Evolutionary conservation across 306 rosid genomes (phyloP), one percentile per base, ranked within the genome.

Genomic region (Coriaria nepalensis): DNA sequence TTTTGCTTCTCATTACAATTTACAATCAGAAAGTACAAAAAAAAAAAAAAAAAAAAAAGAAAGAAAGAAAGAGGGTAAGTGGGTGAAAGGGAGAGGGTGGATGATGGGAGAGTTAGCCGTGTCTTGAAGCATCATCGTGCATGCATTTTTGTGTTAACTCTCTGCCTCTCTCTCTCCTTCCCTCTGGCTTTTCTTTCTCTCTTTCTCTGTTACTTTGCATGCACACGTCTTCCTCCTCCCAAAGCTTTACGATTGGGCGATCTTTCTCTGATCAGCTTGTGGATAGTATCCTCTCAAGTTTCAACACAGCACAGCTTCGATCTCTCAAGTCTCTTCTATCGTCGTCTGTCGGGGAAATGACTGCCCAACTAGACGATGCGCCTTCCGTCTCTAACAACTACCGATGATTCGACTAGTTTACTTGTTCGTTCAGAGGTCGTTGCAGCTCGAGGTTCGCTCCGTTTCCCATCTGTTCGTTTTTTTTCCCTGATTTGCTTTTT

Each of bases 51-150:
- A 13, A 29, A 49, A 59, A 40, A 1, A 20, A 2, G 13, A 40
- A 60, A 42, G 29, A 14, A 50, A 8, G n/a, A 32, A 49, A 59
- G 37, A 49, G 68, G 72, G 78, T 49, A 47, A 69, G 67, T 49
- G 37, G 29, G 29, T 20, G 29, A 20, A 20, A 20, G 55, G 55
- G 13, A 53, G 53, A 65, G 52, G 45, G 37, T 51, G 55, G 37
- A 56, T 44, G 59, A 51, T 50, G 67, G 78, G 59, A 59, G 80
- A 79, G 87, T 68, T 83, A 74, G 93, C 85, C 50, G 78, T 80
- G 96, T 72, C 96, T 83, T 87, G 81, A 83, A 87, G 94, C 76
- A 87, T 83, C 93, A 77, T 85, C 96, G 94, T 87, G 96, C 96
- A 87, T 87, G 96, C 96, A 78, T 78, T 87, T 78, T 66, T 20